Percentiles rank a stretch among this genome's conserved stretches.
Conservation (phyloP, 2,329 filamentous ascomycete species). For the Hirsutella thompsonii region DNA sequence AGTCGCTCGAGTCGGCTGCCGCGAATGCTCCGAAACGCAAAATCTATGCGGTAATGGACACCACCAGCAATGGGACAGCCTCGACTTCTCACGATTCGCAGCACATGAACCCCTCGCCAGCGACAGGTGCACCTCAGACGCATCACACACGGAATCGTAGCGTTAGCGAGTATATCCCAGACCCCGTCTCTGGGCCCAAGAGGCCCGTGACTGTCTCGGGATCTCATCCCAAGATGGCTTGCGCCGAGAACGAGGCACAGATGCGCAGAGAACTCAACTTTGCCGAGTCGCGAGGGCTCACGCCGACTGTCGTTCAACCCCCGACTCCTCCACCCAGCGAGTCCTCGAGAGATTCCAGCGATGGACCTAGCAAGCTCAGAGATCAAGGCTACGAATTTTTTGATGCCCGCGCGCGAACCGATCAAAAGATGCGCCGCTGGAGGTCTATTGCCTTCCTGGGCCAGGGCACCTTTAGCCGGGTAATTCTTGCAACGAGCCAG, state of each 20-base stretch:
- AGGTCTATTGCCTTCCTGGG: constrained; percentile 69
- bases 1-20: constrained; percentile 37
- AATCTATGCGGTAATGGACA: constrained; percentile 29
- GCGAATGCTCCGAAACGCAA: constrained; percentile 43
- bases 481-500: constrained; percentile 80
- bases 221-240: constrained; percentile 32
- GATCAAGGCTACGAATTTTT: constrained; percentile 47
- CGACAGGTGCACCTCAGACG: neutral
- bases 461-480: constrained; percentile 90
- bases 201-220: constrained; percentile 64
- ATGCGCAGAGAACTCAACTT: constrained; percentile 69
- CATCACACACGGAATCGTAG: constrained; percentile 63
- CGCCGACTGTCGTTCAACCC: constrained; percentile 42
- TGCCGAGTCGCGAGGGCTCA: constrained; percentile 64
- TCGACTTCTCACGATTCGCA: constrained; percentile 6
- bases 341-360: constrained; percentile 37
- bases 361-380: constrained; percentile 27
- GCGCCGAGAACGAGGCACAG: constrained; percentile 27
- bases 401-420: constrained; percentile 51
- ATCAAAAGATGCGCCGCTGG: constrained; percentile 64
- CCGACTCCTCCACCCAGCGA: constrained; percentile 78
- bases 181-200: constrained; percentile 53
- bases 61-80: constrained; percentile 19
- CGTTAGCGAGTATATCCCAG: constrained; percentile 77
- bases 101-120: neutral